Conservation (phyloP, 768 basidiomycete genomes). For the Suillus americanus region DNA sequence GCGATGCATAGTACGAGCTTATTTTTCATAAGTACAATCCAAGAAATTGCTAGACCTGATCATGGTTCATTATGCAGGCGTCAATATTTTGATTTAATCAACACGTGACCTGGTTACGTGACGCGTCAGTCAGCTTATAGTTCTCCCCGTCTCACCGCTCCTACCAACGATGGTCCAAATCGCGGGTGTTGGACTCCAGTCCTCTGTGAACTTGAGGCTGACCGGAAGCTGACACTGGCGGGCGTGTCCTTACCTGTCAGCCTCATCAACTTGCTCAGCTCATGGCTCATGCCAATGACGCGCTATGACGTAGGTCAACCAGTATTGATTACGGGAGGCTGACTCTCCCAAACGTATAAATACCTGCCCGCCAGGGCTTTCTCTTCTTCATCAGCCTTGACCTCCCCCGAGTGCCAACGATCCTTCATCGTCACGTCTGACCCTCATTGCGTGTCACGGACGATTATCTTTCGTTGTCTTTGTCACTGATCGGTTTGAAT, state of each 20-base stretch:
- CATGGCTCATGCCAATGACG: background rate
- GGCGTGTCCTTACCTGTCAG: background rate
- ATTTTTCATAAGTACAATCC: background rate
- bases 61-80: background rate
- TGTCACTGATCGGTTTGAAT: background rate
- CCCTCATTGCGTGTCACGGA: background rate
- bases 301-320: background rate
- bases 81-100: background rate
- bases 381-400: constrained; percentile 1
- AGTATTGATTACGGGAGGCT: background rate
- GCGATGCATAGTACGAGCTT: background rate
- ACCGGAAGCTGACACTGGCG: background rate
- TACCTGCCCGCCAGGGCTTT: background rate
- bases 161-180: background rate
- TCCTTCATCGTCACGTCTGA: background rate
- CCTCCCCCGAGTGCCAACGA: background rate
- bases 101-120: background rate
- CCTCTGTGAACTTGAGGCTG: background rate
- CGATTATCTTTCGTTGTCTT: background rate
- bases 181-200: background rate
- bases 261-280: background rate
- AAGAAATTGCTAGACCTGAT: background rate
- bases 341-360: background rate
- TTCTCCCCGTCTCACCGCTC: background rate
- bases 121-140: background rate